These are phyloP conservation scores for Warburgia ugandensis DNA, from an alignment of 164 flowering plant species.

Conservation along the genomic window DNA sequence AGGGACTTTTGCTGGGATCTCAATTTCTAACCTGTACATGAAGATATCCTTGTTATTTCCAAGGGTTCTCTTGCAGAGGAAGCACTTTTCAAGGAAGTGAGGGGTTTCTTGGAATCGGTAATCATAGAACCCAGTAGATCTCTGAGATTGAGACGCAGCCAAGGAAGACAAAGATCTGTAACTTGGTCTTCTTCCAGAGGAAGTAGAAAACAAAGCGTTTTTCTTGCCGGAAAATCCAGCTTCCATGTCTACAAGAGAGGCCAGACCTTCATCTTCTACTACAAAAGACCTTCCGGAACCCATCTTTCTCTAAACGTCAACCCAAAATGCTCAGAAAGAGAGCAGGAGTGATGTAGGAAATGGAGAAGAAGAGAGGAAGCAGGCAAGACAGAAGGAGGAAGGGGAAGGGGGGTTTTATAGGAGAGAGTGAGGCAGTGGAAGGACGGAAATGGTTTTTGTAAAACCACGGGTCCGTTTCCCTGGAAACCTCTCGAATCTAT, in stretches of 20 bases:
- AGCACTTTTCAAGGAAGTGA: constrained; percentile 65
- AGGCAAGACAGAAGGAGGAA: too few species aligned
- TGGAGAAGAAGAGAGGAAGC: too few species aligned
- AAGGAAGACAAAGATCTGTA: constrained; percentile 18
- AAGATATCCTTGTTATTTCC: constrained; percentile 65
- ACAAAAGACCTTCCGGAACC: constrained; percentile 30
- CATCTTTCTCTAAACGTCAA: too few species aligned
- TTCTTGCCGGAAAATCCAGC: constrained; percentile 46
- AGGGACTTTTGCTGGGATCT: neutral
- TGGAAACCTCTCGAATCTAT: constrained; percentile 1
- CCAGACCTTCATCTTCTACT: constrained; percentile 42
- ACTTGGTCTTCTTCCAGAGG: constrained; percentile 15
- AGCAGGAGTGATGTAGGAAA: neutral
- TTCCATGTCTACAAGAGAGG: constrained; percentile 47
- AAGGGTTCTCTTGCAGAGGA: constrained; percentile 57
- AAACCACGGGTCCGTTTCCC: constrained; percentile 10
- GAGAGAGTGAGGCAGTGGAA: neutral
- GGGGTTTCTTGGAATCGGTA: constrained; percentile 15
- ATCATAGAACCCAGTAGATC: constrained; percentile 2
- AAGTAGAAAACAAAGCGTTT: neutral
- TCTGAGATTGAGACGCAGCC: constrained; percentile 10
- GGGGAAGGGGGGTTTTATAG: neutral
- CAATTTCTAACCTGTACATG: constrained; percentile 79
- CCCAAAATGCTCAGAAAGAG: neutral
- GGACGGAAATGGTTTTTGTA: too few species aligned